Conservation (phyloP, 2,329 filamentous ascomycete genomes). For the Aspergillus sp. region DNA sequence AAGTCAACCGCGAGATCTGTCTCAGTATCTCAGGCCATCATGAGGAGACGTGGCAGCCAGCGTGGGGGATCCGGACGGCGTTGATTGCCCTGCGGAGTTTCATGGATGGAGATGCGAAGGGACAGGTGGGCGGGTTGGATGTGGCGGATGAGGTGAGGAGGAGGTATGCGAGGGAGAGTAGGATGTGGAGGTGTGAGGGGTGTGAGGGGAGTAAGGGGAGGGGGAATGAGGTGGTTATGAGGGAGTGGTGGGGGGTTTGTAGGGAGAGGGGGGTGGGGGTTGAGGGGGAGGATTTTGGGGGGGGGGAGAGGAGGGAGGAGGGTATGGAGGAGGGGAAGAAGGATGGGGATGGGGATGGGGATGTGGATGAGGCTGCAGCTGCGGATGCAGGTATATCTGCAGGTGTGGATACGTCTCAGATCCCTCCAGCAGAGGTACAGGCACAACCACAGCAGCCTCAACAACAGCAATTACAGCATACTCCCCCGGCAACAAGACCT, state of each 20-base stretch:
- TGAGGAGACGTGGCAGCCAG: slow-evolving; percentile 98
- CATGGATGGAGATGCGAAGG: slow-evolving; percentile 87
- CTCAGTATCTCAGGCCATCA: slow-evolving; percentile 92
- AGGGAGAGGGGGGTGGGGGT: slow-evolving; percentile 33
- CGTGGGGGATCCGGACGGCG: slow-evolving; percentile 93
- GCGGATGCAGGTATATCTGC: neutral
- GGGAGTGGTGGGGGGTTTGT: slow-evolving; percentile 65
- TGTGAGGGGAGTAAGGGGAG: slow-evolving; percentile 65
- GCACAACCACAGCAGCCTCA: neutral
- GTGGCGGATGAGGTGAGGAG: slow-evolving; percentile 67
- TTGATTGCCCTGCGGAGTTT: slow-evolving; percentile 77
- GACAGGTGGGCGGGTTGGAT: slow-evolving; percentile 89
- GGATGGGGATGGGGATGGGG: neutral
- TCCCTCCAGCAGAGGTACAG: neutral
- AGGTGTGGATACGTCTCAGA: too few relatives aligned
- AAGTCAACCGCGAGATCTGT: slow-evolving; percentile 95
- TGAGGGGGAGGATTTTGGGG: slow-evolving; percentile 38
- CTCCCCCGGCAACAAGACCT: neutral
- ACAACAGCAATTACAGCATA: slow-evolving; percentile 9
- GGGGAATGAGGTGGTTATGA: slow-evolving; percentile 70
- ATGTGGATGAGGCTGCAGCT: neutral
- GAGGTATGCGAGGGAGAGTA: slow-evolving; percentile 68
- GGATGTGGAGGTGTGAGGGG: slow-evolving; percentile 65
- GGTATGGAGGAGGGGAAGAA: slow-evolving; percentile 13
- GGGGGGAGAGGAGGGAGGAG: slow-evolving; percentile 18